Evolutionary conservation across 768 basidiomycete genomes (phyloP).

Genomic region (Serendipita vermifera): DNA sequence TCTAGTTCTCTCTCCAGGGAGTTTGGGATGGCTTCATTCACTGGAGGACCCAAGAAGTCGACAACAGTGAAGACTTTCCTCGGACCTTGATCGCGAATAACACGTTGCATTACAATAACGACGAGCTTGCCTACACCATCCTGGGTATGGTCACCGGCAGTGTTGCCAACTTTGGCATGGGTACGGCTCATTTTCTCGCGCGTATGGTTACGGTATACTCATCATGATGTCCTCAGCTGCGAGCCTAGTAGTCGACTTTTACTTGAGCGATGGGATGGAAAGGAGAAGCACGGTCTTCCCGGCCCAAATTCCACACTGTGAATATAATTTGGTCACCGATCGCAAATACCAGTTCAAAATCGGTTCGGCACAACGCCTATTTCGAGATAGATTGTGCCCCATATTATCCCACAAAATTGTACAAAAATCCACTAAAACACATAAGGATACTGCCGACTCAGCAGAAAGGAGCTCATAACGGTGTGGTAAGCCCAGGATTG

Average conservation of each 20-base stretch:
- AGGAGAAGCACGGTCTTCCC: conserved; percentile 29
- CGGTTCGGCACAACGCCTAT: no score
- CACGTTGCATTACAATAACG: conserved; percentile 26
- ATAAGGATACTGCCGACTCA: no score
- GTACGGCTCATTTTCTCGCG: conserved; percentile 34
- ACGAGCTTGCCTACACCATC: conserved; percentile 54
- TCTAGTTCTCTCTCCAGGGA: conserved; percentile 76
- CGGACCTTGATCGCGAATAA: conserved; percentile 14
- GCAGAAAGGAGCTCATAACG: no score
- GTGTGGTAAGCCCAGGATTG: no score
- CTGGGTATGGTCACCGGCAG: conserved; percentile 57
- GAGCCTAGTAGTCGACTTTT: conserved; percentile 54
- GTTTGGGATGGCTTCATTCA: conserved; percentile 45
- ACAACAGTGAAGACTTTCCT: conserved; percentile 33
- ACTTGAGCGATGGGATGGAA: conserved; percentile 32
- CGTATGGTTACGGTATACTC: not conserved
- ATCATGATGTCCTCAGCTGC: not conserved
- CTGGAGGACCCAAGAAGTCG: conserved; percentile 63
- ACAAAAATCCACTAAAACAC: no score
- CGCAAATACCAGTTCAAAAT: no score
- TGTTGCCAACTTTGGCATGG: conserved; percentile 56
- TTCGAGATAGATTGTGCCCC: no score
- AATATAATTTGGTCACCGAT: no score
- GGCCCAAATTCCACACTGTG: no score
- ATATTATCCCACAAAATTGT: no score